Evolutionary conservation across 257 asterid genomes (phyloP).

Genomic region (Solanum pennellii): DNA sequence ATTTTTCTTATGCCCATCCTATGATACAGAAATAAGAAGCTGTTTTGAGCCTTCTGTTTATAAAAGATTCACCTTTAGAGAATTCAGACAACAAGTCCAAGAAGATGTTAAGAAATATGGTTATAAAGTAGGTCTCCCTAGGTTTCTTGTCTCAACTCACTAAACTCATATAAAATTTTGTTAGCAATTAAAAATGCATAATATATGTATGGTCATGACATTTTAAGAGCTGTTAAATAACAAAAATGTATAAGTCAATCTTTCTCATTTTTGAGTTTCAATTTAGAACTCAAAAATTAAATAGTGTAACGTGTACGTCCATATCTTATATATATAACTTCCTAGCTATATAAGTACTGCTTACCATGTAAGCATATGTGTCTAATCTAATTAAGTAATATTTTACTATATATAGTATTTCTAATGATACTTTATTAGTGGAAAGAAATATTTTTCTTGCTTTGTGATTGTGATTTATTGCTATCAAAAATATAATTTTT

Average conservation of each 20-base stretch:
- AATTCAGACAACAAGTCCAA: conserved; percentile 68
- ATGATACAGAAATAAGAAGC: conserved; percentile 52
- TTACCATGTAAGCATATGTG: not conserved
- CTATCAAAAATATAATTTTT: too few species aligned
- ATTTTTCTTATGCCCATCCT: conserved; percentile 73
- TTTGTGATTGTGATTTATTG: not conserved
- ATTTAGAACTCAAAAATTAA: not conserved
- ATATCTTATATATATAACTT: not conserved
- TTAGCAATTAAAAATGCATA: not conserved
- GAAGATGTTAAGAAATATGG: conserved; percentile 73
- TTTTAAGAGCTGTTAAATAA: not conserved
- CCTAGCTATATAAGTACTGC: not conserved
- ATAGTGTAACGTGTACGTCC: not conserved
- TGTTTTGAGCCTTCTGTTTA: conserved; percentile 43
- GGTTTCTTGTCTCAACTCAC: conserved; percentile 29
- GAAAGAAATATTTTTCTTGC: not conserved
- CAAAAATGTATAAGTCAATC: not conserved
- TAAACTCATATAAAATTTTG: not conserved
- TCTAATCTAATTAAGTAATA: not conserved
- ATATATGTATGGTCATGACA: not conserved
- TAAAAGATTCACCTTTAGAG: conserved; percentile 63
- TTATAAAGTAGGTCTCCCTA: conserved; percentile 62
- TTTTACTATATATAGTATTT: not conserved
- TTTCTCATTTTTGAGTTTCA: not conserved
- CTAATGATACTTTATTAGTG: not conserved